Evolutionary conservation across 202 grass and related monocot genomes (phyloP).

Genomic region (Elaeis oleifera): DNA sequence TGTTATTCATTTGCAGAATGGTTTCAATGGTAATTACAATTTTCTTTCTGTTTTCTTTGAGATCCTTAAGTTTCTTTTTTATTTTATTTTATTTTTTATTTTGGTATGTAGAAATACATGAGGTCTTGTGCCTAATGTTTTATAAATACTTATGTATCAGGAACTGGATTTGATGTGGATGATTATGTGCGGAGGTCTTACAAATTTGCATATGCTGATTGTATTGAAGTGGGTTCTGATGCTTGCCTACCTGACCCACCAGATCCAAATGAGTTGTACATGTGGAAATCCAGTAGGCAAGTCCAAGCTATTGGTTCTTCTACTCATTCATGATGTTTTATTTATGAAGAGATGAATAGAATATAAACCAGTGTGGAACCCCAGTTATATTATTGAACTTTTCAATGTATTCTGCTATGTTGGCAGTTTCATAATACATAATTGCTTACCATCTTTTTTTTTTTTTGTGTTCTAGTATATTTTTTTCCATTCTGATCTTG

Average conservation of each 20-base stretch:
- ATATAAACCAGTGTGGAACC: too few species aligned
- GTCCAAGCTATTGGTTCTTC: slow-evolving; percentile 5
- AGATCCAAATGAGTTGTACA: slow-evolving; percentile 92
- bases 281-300: slow-evolving; percentile 83
- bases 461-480: slow-evolving; percentile 21
- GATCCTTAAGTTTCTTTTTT: too few species aligned
- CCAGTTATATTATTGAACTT: too few species aligned
- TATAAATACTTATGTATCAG: slow-evolving; percentile 21
- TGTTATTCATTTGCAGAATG: slow-evolving; percentile 98
- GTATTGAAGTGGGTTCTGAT: slow-evolving; percentile 85
- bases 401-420: too few species aligned
- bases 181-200: slow-evolving; percentile 86
- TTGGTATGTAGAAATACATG: too few species aligned
- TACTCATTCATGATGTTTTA: too few species aligned
- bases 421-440: too few species aligned
- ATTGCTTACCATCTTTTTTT: too few species aligned
- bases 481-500: slow-evolving; percentile 11
- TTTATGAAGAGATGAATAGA: too few species aligned
- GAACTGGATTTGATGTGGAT: slow-evolving; percentile 95
- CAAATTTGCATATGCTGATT: slow-evolving; percentile 99
- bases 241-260: slow-evolving; percentile 81
- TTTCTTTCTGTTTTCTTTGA: not conserved
- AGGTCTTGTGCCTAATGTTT: too few species aligned
- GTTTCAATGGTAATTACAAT: slow-evolving; percentile 69
- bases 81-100: too few species aligned